Evolutionary conservation across 352 stramenopile species (phyloP).

Genomic region (Phytophthora citricola): DNA sequence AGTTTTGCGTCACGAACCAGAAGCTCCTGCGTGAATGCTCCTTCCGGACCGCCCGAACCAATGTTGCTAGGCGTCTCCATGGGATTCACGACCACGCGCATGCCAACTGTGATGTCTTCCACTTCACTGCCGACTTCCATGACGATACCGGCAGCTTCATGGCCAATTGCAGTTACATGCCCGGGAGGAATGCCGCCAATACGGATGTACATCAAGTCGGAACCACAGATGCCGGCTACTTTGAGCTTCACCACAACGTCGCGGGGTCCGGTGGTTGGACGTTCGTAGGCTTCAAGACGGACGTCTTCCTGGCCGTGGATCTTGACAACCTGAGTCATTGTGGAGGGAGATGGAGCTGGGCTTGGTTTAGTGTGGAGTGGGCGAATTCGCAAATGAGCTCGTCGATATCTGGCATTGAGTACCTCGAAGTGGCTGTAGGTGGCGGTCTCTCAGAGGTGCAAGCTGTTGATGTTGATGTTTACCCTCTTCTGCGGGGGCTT

Average conservation of each 20-base stretch:
- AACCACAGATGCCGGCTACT: slow-evolving; percentile 35
- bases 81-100: slow-evolving; percentile 36
- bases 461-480: slow-evolving; percentile 8
- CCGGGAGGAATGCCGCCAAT: slow-evolving; percentile 34
- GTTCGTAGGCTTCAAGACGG: slow-evolving; percentile 33
- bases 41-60: slow-evolving; percentile 25
- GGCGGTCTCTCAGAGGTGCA: background rate
- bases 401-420: background rate
- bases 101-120: slow-evolving; percentile 27
- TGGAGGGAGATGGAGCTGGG: background rate
- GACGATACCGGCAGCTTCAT: slow-evolving; percentile 30
- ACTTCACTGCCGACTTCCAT: slow-evolving; percentile 33
- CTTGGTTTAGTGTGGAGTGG: slow-evolving; percentile 8
- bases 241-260: slow-evolving; percentile 35
- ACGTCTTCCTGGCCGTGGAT: slow-evolving; percentile 31
- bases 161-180: slow-evolving; percentile 29
- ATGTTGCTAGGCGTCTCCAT: slow-evolving; percentile 38
- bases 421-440: background rate
- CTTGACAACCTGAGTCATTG: slow-evolving; percentile 34
- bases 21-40: slow-evolving; percentile 33
- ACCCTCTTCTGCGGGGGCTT: background rate
- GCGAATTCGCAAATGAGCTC: slow-evolving; percentile 29
- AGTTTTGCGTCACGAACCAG: slow-evolving; percentile 32
- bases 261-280: slow-evolving; percentile 22
- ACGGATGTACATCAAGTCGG: slow-evolving; percentile 34